A percentile compares a stretch with the other conserved stretches of the same genome.
phyloP scores from a whole-genome alignment of 768 basidiomycete species.

The Boletus edulis region DNA sequence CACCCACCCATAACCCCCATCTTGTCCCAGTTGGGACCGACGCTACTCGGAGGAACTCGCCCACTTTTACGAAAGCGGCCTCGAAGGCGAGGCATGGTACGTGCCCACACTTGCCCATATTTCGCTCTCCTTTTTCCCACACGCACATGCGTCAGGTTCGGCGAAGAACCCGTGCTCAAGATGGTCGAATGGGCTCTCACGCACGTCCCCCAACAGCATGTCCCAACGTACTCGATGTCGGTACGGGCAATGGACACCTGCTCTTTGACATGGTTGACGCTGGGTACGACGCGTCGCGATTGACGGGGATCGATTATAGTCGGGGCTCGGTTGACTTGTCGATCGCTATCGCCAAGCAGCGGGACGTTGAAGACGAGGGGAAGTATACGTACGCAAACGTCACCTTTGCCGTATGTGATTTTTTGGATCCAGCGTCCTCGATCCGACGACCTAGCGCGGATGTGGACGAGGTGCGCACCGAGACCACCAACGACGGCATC shows the following conservation, averaged over 20 bases:
- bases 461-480: background rate
- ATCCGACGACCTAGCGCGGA: slow-evolving; percentile 11
- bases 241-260: slow-evolving; percentile 77
- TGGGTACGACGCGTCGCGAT: slow-evolving; percentile 50
- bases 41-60: slow-evolving; percentile 69
- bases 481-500: slow-evolving; percentile 8
- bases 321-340: slow-evolving; percentile 66
- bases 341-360: slow-evolving; percentile 48
- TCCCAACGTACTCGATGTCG: slow-evolving; percentile 70
- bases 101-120: slow-evolving; percentile 10
- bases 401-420: slow-evolving; percentile 60
- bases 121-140: background rate
- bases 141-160: slow-evolving; percentile 59
- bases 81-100: slow-evolving; percentile 86
- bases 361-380: slow-evolving; percentile 16
- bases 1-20: background rate
- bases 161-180: slow-evolving; percentile 68
- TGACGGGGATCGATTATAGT: slow-evolving; percentile 79
- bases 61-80: slow-evolving; percentile 74
- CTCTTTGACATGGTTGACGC: slow-evolving; percentile 69
- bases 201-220: slow-evolving; percentile 48
- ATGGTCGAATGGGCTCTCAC: slow-evolving; percentile 74
- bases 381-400: slow-evolving; percentile 25
- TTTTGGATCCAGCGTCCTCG: slow-evolving; percentile 54
- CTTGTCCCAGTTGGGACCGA: slow-evolving; percentile 62